Evolutionary conservation across 2,329 filamentous ascomycete genomes (phyloP), one percentile per base, ranked within the genome.

Genomic region (Beauveria medogensis): DNA sequence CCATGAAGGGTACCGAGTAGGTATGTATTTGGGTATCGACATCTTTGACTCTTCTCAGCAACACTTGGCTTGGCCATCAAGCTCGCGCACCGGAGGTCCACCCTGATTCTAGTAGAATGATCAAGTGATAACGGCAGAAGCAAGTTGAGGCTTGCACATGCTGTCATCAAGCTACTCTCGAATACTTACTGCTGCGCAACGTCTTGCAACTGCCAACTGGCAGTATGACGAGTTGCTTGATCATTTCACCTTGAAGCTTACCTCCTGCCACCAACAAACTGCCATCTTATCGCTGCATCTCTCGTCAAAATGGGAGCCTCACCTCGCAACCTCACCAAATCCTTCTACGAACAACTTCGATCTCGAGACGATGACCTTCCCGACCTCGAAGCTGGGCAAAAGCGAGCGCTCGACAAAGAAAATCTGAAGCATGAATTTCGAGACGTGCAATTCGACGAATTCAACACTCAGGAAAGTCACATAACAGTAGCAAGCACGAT

Each of bases 391-490:
- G 72, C 74, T 40, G 72, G 73, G 50, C 73, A 73, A 4, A 77
- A 74, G 2, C 68, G 77, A n/a, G 71, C 73, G 24, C 62, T 83
- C 6, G 81, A 84, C 65, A 79, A 83, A 63, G 78, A 82, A 66
- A 83, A 83, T 63, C 68, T 83, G 7, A 77, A 76, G 47, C 75
- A 82, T 55, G 69, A 78, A 28, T 82, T 84, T 59, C 75, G 78
- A 46, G 77, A 81, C 48, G 76, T 80, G 50, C 80, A 82, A 57
- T 67, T 80, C 1, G 78, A 79, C 41, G 74, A 71, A 5, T 70
- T 82, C 6, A 74, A 69, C 5, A 70, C 76, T 3, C 77, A 75
- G 12, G 79, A 78, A 44, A 84, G 80, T 63, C 77, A 72, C 26
- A 68, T 75, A 37, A 80, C 77, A 2, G 67, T 78, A 5, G 75